Evolutionary conservation across 2,329 filamentous ascomycete species (phyloP).

Genomic region (Penicillium sp.): DNA sequence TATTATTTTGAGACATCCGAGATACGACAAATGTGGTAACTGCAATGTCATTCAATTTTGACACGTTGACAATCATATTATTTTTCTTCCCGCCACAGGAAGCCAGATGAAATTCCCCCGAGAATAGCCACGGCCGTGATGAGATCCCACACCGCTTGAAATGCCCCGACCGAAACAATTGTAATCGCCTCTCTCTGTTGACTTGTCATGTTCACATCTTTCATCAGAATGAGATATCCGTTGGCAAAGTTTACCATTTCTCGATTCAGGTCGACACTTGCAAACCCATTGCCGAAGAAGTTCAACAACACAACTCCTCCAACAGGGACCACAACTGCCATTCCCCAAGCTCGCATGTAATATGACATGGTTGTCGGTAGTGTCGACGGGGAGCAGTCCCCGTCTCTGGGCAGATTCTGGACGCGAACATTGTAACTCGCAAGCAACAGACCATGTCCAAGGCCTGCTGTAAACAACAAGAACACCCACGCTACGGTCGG

Average conservation of each 20-base stretch:
- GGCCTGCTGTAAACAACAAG: conserved; percentile 39
- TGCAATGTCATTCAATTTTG: background rate
- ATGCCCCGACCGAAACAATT: conserved; percentile 19
- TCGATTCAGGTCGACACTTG: conserved; percentile 5
- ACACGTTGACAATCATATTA: background rate
- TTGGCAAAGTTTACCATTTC: conserved; percentile 14
- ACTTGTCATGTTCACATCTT: conserved; percentile 15
- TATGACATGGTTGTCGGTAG: conserved; percentile 17
- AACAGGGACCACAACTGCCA: conserved; percentile 46
- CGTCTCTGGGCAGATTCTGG: conserved; percentile 41
- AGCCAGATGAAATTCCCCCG: conserved; percentile 23
- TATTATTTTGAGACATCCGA: background rate
- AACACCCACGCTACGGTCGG: conserved; percentile 36
- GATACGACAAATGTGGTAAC: background rate
- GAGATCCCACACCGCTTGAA: conserved; percentile 28
- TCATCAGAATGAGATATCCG: conserved; percentile 16
- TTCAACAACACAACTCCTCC: conserved; percentile 44
- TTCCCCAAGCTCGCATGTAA: conserved; percentile 39
- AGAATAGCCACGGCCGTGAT: conserved; percentile 27
- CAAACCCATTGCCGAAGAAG: conserved; percentile 33
- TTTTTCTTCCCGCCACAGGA: conserved; percentile 15
- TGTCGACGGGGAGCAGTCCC: conserved; percentile 36
- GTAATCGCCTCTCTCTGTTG: conserved; percentile 13
- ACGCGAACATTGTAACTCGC: conserved; percentile 42
- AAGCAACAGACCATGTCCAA: conserved; percentile 45